phyloP scores from a whole-genome alignment of 257 asterid species.

The Nicotiana attenuata region DNA sequence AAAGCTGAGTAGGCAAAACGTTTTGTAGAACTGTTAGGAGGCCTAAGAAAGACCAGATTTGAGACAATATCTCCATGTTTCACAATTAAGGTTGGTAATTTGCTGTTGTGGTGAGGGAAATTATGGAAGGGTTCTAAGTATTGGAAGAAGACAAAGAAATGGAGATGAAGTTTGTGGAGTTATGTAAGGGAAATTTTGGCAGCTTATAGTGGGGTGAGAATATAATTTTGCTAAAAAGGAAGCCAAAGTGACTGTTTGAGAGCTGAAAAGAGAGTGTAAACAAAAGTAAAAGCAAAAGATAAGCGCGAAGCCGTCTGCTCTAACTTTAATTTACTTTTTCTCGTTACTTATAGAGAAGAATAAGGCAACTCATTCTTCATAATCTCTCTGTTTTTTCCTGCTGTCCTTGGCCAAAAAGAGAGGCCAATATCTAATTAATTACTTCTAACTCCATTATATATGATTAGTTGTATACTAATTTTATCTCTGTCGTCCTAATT shows the following conservation, averaged over 20 bases:
- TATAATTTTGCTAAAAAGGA: background rate
- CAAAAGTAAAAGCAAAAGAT: slow-evolving; percentile 24
- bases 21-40: slow-evolving; percentile 41
- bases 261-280: slow-evolving; percentile 15
- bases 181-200: background rate
- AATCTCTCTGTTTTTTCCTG: no score
- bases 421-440: no score
- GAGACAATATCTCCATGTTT: slow-evolving; percentile 44
- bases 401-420: no score
- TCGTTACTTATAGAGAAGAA: background rate
- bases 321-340: slow-evolving; percentile 13
- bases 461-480: background rate
- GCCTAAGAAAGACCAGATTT: slow-evolving; percentile 50
- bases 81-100: background rate
- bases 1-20: slow-evolving; percentile 43
- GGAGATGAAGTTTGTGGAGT: background rate
- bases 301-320: slow-evolving; percentile 4
- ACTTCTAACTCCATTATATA: no score
- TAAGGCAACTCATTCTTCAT: background rate
- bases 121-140: background rate
- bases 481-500: background rate
- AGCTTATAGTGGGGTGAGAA: background rate
- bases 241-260: slow-evolving; percentile 22
- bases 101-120: slow-evolving; percentile 12
- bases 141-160: slow-evolving; percentile 7